Conservation (phyloP, 2,329 filamentous ascomycete genomes). For the Sphaceloma murrayae region DNA sequence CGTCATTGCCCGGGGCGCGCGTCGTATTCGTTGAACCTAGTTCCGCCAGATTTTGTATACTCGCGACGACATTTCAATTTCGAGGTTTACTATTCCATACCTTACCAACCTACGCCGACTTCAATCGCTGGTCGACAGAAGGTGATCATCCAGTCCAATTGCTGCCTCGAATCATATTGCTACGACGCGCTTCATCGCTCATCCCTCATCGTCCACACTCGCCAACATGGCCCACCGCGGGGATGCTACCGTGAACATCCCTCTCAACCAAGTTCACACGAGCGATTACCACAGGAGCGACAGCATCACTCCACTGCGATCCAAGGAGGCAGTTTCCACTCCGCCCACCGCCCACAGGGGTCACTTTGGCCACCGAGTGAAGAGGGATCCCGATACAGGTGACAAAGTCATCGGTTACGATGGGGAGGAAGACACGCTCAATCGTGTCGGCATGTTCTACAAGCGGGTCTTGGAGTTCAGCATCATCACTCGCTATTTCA, state of each 20-base stretch:
- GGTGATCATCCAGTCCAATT: no score
- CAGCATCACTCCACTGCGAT: conserved; percentile 26
- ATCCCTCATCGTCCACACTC: conserved; percentile 7
- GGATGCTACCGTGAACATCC: conserved; percentile 53
- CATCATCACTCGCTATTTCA: conserved; percentile 53
- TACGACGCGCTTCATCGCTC: neutral
- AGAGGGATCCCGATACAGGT: conserved; percentile 28
- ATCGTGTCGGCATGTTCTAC: conserved; percentile 51
- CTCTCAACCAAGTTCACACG: conserved; percentile 46
- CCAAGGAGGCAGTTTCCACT: conserved; percentile 18
- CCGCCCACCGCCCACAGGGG: conserved; percentile 26
- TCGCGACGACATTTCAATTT: neutral
- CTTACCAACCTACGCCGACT: no score
- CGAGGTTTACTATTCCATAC: conserved; percentile 1
- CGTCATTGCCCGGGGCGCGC: conserved; percentile 8
- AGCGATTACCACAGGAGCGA: conserved; percentile 33
- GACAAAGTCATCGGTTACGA: conserved; percentile 31
- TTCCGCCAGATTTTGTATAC: conserved; percentile 13
- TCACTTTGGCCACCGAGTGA: conserved; percentile 31
- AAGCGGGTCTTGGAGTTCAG: conserved; percentile 53
- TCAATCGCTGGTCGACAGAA: no score
- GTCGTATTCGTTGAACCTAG: conserved; percentile 15
- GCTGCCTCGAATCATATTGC: neutral
- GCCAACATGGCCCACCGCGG: conserved; percentile 31
- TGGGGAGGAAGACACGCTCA: conserved; percentile 47